Evolutionary conservation across 1,284 basidiomycete genomes (phyloP).

Genomic region (Crepidotus sp.): DNA sequence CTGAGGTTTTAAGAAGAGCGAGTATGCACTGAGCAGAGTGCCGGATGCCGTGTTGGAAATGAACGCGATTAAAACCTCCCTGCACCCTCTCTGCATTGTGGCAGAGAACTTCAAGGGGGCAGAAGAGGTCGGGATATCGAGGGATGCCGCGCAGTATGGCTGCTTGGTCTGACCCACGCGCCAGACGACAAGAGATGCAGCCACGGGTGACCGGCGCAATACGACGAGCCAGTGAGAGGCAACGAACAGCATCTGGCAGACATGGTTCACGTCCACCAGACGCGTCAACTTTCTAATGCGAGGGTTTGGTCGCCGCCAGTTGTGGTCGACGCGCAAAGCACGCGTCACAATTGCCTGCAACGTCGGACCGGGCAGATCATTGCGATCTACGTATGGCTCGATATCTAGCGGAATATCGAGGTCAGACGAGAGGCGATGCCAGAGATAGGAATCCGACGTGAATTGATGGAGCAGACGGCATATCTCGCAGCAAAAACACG

Average conservation of each 20-base stretch:
- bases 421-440: conserved; percentile 25
- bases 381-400: conserved; percentile 21
- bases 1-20: conserved; percentile 4
- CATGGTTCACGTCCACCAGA: conserved; percentile 29
- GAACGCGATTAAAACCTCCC: conserved; percentile 11
- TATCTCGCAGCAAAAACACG: not conserved
- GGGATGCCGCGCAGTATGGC: conserved; percentile 26
- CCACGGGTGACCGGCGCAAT: conserved; percentile 28
- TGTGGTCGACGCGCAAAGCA: conserved; percentile 42
- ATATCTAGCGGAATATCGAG: conserved; percentile 24
- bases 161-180: conserved; percentile 23
- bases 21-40: conserved; percentile 9
- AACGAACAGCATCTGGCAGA: conserved; percentile 37
- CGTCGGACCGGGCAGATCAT: conserved; percentile 25
- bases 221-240: conserved; percentile 40
- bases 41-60: conserved; percentile 8
- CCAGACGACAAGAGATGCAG: conserved; percentile 34
- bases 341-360: conserved; percentile 30
- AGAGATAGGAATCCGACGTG: conserved; percentile 11
- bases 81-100: conserved; percentile 6
- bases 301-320: conserved; percentile 36
- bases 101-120: conserved; percentile 15
- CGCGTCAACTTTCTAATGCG: conserved; percentile 28
- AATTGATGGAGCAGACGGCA: conserved; percentile 12
- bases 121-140: conserved; percentile 28